phyloP scores from a whole-genome alignment of 2,329 filamentous ascomycete genomes.

The Berkeleyomyces basicola region DNA sequence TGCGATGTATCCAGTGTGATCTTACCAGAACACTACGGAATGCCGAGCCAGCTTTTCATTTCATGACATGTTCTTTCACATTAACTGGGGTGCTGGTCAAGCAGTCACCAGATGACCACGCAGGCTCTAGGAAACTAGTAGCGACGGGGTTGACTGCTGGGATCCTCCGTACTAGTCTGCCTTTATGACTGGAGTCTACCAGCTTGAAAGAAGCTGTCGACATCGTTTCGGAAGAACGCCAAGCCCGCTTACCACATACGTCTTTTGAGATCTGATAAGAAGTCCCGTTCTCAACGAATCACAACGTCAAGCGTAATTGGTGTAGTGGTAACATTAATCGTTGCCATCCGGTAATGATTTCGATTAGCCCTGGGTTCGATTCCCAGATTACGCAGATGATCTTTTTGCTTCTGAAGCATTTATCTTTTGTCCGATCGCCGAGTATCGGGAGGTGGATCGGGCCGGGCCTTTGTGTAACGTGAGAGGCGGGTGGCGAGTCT shows the following conservation, averaged over 20 bases:
- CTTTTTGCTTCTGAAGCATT: not conserved
- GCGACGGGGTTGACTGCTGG: no score
- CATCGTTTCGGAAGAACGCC: no score
- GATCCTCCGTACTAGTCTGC: no score
- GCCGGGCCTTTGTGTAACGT: no score
- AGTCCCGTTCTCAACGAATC: not conserved
- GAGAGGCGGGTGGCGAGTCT: no score
- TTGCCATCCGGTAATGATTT: constrained; percentile 5
- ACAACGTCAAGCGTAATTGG: not conserved
- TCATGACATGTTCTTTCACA: no score
- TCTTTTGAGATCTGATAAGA: not conserved
- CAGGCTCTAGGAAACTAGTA: no score
- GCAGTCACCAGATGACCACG: no score
- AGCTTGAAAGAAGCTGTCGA: not conserved
- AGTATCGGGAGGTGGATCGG: constrained; percentile 11
- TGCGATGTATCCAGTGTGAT: no score
- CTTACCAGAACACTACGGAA: no score
- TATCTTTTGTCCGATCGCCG: constrained; percentile 20
- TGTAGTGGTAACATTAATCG: constrained; percentile 6
- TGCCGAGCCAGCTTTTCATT: no score
- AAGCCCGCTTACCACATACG: not conserved
- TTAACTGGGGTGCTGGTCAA: no score
- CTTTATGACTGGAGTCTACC: not conserved
- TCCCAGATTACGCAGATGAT: constrained; percentile 1
- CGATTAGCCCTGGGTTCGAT: constrained; percentile 6